A percentile compares a stretch with the other conserved stretches of the same genome.
Conservation (phyloP, 768 basidiomycete genomes). For the Tricholoma furcatifolium region DNA sequence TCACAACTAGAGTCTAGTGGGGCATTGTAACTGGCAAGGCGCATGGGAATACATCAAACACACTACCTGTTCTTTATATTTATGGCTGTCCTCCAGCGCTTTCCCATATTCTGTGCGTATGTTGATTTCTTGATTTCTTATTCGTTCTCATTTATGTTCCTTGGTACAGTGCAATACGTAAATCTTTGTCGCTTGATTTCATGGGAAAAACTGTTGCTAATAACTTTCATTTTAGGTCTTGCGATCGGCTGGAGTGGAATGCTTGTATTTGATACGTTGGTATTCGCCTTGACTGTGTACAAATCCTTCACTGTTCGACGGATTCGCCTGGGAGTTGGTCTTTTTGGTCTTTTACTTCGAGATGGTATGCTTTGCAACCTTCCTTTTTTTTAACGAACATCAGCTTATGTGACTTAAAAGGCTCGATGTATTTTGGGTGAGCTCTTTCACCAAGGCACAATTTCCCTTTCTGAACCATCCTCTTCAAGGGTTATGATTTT, state of each 20-base stretch:
- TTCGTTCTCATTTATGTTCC: not conserved
- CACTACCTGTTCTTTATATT: slow-evolving; percentile 13
- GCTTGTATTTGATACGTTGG: slow-evolving; percentile 37
- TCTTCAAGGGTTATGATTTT: slow-evolving; percentile 19
- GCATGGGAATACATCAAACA: slow-evolving; percentile 1
- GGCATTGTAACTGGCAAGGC: slow-evolving; percentile 21
- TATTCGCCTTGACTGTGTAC: slow-evolving; percentile 40
- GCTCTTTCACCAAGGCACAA: not conserved
- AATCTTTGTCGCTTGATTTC: not conserved
- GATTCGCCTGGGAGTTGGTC: slow-evolving; percentile 14
- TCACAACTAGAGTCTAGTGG: slow-evolving; percentile 23
- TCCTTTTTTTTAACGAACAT: not conserved
- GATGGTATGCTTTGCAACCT: slow-evolving; percentile 29
- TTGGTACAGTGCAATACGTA: slow-evolving; percentile 4
- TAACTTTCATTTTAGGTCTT: slow-evolving; percentile 20
- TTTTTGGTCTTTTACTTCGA: slow-evolving; percentile 35
- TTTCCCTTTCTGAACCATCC: too few relatives aligned
- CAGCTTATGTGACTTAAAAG: slow-evolving; percentile 15
- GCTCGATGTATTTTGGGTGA: slow-evolving; percentile 39
- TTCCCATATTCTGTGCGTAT: slow-evolving; percentile 22
- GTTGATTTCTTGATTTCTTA: not conserved
- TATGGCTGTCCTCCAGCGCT: slow-evolving; percentile 24
- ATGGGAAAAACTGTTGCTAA: not conserved
- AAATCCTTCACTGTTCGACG: slow-evolving; percentile 31
- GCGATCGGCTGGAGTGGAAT: slow-evolving; percentile 37